phyloP scores from a whole-genome alignment of 257 asterid species.

The Solanum rostratum region DNA sequence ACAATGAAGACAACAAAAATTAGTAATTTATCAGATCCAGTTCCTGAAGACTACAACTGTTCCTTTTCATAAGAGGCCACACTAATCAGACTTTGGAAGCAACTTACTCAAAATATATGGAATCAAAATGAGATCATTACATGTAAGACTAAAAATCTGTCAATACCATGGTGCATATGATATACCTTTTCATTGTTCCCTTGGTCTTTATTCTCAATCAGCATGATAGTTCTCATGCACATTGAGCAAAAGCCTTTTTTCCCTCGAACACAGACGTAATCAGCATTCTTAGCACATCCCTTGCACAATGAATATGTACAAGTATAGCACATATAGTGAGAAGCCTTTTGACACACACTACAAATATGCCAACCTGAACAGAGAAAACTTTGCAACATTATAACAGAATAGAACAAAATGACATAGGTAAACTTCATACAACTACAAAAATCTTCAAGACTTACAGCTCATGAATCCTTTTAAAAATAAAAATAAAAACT shows the following conservation, averaged over 20 bases:
- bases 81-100: neutral
- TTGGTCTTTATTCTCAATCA: slow-evolving; percentile 59
- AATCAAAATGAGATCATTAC: neutral
- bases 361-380: slow-evolving; percentile 88
- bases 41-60: neutral
- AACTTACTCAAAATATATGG: neutral
- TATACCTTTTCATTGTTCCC: slow-evolving; percentile 47
- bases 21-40: neutral
- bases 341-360: slow-evolving; percentile 51
- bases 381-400: neutral
- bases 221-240: slow-evolving; percentile 67
- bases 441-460: neutral
- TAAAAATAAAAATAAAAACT: neutral
- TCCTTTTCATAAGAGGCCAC: neutral
- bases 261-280: slow-evolving; percentile 45
- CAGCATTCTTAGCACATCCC: slow-evolving; percentile 49
- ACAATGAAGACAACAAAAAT: neutral
- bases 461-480: neutral
- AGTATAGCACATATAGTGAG: slow-evolving; percentile 65
- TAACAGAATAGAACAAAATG: neutral
- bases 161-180: neutral
- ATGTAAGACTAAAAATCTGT: neutral
- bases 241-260: slow-evolving; percentile 70
- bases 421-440: neutral
- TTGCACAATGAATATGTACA: slow-evolving; percentile 81